Percentiles rank a stretch among this genome's conserved stretches.
Evolutionary conservation across 192 early-diverging fungal species (phyloP).

Genomic region (Coemansia sp.): DNA sequence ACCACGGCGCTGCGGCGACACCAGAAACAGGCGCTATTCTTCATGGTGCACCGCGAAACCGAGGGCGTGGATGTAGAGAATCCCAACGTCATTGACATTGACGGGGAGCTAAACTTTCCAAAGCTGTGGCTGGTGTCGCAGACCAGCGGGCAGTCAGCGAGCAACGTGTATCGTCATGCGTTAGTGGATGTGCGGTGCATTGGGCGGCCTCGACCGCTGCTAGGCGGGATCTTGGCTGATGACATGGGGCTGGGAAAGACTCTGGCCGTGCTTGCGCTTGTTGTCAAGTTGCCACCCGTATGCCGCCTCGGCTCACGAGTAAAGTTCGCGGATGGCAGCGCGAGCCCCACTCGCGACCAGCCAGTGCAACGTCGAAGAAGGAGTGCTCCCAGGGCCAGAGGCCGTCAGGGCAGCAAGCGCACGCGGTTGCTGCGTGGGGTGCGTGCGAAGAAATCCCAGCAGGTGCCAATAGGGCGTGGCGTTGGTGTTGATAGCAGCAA

Average conservation of each 20-base stretch:
- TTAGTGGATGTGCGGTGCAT: slow-evolving; percentile 33
- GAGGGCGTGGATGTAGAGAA: slow-evolving; percentile 58
- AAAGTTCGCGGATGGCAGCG: slow-evolving; percentile 28
- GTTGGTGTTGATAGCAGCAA: neutral
- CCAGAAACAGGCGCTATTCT: slow-evolving; percentile 82
- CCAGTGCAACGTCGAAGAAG: neutral
- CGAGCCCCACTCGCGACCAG: neutral
- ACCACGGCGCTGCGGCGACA: slow-evolving; percentile 69
- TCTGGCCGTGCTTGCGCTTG: slow-evolving; percentile 36
- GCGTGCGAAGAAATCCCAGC: neutral
- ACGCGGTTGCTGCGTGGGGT: slow-evolving; percentile 11
- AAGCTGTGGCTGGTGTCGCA: slow-evolving; percentile 31
- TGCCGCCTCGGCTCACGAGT: slow-evolving; percentile 23
- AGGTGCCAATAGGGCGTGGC: neutral
- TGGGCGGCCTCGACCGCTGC: slow-evolving; percentile 26
- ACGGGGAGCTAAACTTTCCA: slow-evolving; percentile 17
- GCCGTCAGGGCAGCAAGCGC: neutral
- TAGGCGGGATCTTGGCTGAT: slow-evolving; percentile 49
- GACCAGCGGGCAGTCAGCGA: neutral
- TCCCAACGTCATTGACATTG: slow-evolving; percentile 1
- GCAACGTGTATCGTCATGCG: slow-evolving; percentile 24
- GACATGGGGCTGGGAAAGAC: slow-evolving; percentile 56
- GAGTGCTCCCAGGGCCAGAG: neutral
- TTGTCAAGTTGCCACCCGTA: slow-evolving; percentile 15
- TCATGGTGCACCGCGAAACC: slow-evolving; percentile 74